phyloP scores from a whole-genome alignment of 106 monocot genomes.

The Allium fistulosum region DNA sequence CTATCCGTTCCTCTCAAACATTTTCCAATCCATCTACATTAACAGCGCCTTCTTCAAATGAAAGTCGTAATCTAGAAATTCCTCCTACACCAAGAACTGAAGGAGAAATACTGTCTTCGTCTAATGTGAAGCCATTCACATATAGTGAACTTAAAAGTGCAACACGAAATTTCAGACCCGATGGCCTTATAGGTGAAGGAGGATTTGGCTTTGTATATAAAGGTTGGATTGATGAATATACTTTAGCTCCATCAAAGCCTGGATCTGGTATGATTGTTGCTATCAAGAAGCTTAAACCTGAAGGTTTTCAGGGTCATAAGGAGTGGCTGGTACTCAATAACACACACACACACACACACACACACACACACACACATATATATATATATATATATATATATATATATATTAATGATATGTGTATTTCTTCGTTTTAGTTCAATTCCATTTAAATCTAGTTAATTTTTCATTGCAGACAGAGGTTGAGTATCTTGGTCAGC shows the following conservation, averaged over 20 bases:
- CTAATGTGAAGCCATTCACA: slow-evolving; percentile 27
- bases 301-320: slow-evolving; percentile 33
- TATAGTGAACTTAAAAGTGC: slow-evolving; percentile 25
- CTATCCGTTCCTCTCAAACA: slow-evolving; percentile 30
- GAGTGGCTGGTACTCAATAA: slow-evolving; percentile 21
- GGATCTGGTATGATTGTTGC: slow-evolving; percentile 24
- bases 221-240: slow-evolving; percentile 34
- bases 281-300: slow-evolving; percentile 33
- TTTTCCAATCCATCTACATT: slow-evolving; percentile 31
- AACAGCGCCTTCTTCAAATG: slow-evolving; percentile 31
- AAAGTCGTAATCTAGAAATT: slow-evolving; percentile 17
- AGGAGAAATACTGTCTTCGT: slow-evolving; percentile 29
- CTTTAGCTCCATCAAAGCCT: slow-evolving; percentile 20
- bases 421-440: not conserved
- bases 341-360: too few relatives aligned
- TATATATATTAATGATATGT: not conserved
- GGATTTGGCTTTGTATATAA: slow-evolving; percentile 32
- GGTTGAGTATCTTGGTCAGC: slow-evolving; percentile 31
- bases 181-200: slow-evolving; percentile 33
- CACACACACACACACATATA: too few relatives aligned
- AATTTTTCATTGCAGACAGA: slow-evolving; percentile 17
- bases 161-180: slow-evolving; percentile 23
- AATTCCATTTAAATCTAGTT: too few relatives aligned
- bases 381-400: too few relatives aligned
- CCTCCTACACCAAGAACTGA: slow-evolving; percentile 47